Evolutionary conservation across 2,329 filamentous ascomycete genomes (phyloP).

Genomic region (Calonectria leucothoes): DNA sequence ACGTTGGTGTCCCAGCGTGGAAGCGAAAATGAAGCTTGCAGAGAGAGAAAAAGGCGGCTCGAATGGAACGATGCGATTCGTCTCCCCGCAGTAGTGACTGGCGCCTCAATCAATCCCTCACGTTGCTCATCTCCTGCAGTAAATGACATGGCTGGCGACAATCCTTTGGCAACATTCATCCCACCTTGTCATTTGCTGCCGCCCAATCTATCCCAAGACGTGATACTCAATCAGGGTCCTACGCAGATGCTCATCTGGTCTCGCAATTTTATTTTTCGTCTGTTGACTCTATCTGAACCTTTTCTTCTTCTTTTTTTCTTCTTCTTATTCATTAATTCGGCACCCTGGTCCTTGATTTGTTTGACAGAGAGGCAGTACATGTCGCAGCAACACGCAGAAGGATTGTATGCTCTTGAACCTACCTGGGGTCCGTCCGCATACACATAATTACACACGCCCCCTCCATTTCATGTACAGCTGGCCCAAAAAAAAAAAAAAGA

Average conservation of each 20-base stretch:
- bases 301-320: neutral
- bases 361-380: neutral
- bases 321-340: neutral
- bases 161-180: neutral
- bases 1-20: neutral
- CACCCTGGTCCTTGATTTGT: neutral
- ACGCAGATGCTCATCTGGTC: neutral
- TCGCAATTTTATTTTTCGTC: neutral
- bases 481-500: neutral
- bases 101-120: neutral
- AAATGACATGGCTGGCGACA: neutral
- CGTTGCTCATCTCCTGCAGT: slow-evolving; percentile 1
- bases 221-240: neutral
- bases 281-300: neutral
- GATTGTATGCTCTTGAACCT: neutral
- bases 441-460: neutral
- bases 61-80: neutral
- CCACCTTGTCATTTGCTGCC: neutral
- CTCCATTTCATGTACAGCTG: neutral
- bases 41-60: neutral
- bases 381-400: neutral
- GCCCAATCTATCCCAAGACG: neutral
- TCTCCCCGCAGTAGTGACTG: neutral
- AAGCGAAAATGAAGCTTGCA: neutral
- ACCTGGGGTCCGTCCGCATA: neutral